Percentiles rank a stretch among this genome's conserved stretches.
Conservation (phyloP, 345 rosid species). For the Odontarrhena argentea region DNA sequence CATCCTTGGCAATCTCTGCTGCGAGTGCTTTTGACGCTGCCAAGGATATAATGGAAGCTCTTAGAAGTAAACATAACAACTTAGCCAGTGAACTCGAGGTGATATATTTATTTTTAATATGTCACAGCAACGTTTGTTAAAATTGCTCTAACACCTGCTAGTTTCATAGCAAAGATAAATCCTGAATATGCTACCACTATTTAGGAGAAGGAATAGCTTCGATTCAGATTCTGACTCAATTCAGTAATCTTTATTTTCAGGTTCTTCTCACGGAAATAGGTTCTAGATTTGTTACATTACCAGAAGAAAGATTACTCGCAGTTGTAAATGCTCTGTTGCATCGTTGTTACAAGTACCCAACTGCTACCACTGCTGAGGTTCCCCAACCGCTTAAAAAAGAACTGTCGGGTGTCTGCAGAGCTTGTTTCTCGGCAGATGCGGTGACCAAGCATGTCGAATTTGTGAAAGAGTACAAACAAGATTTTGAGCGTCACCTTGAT, state of each 20-base stretch:
- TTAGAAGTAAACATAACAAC: slow-evolving; percentile 93
- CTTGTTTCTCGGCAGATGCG: slow-evolving; percentile 99
- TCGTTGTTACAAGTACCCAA: slow-evolving; percentile 98
- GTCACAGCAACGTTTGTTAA: neutral
- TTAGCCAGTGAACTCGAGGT: slow-evolving; percentile 99
- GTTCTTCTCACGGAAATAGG: slow-evolving; percentile 92
- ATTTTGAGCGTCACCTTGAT: slow-evolving; percentile 97
- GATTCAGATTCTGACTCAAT: slow-evolving; percentile 3
- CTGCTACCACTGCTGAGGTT: slow-evolving; percentile 96
- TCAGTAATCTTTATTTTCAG: slow-evolving; percentile 50
- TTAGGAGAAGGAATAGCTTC: slow-evolving; percentile 10
- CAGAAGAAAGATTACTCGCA: slow-evolving; percentile 96
- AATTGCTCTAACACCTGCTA: slow-evolving; percentile 8
- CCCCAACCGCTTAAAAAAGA: slow-evolving; percentile 98
- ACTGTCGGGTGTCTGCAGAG: slow-evolving; percentile 98
- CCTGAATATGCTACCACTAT: neutral
- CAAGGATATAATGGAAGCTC: slow-evolving; percentile 97
- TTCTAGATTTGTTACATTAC: slow-evolving; percentile 92
- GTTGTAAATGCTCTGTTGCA: slow-evolving; percentile 97
- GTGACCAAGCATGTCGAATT: slow-evolving; percentile 95
- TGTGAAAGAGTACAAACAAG: slow-evolving; percentile 97
- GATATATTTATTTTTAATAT: slow-evolving; percentile 12
- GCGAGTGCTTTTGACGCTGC: slow-evolving; percentile 96
- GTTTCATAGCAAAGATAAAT: slow-evolving; percentile 14
- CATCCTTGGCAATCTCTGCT: slow-evolving; percentile 75